A percentile compares a stretch with the other conserved stretches of the same genome.
Evolutionary conservation across 140 eudicot genomes (phyloP).

Genomic region (Oenanthe javanica): DNA sequence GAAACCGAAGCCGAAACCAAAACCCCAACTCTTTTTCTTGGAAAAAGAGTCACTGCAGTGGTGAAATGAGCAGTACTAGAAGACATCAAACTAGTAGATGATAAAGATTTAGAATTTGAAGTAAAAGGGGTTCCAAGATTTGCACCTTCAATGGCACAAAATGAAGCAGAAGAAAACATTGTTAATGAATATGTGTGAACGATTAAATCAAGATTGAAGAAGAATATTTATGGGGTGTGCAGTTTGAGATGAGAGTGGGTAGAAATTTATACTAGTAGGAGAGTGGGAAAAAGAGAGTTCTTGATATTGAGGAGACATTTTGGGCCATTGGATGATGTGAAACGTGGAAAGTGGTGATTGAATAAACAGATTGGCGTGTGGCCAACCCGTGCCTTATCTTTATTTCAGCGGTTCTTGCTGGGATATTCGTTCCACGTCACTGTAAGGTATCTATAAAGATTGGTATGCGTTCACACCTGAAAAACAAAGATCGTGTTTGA

Average conservation of each 20-base stretch:
- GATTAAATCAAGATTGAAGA: not conserved
- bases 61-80: conserved; percentile 15
- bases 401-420: conserved; percentile 15
- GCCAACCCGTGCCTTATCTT: conserved; percentile 57
- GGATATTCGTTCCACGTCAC: conserved; percentile 18
- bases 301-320: conserved; percentile 21
- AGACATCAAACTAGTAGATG: conserved; percentile 1
- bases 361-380: conserved; percentile 54
- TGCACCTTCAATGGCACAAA: conserved; percentile 9
- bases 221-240: not conserved
- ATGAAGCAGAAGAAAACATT: conserved; percentile 15
- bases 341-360: conserved; percentile 36
- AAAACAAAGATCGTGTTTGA: too few relatives aligned
- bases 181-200: not conserved
- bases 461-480: not conserved
- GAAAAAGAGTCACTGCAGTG: conserved; percentile 15
- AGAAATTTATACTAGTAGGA: conserved; percentile 11
- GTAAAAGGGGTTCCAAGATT: conserved; percentile 13
- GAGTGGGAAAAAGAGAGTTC: conserved; percentile 17
- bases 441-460: not conserved
- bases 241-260: conserved; percentile 14
- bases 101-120: conserved; percentile 11
- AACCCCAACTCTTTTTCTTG: conserved; percentile 14
- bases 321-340: conserved; percentile 30
- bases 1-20: conserved; percentile 23